Evolutionary conservation across 179 eudicot genomes (phyloP).

Genomic region (Drosera spatulata): DNA sequence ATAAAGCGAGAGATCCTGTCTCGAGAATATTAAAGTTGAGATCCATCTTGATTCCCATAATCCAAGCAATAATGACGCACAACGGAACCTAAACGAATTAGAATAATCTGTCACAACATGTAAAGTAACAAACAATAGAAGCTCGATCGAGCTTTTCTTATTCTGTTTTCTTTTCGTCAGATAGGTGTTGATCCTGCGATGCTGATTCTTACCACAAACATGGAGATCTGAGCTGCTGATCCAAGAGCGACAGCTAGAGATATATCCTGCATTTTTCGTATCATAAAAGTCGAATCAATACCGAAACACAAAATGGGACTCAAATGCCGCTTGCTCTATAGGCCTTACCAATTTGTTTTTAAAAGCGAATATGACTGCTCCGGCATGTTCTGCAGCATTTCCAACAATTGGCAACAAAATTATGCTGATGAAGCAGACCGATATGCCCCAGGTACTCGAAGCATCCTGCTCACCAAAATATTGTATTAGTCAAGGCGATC

Average conservation of each 20-base stretch:
- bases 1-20: constrained; percentile 53
- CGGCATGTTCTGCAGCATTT: constrained; percentile 96
- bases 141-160: too few relatives aligned
- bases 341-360: constrained; percentile 66
- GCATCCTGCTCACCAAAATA: constrained; percentile 41
- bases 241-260: constrained; percentile 89
- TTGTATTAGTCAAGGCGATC: too few relatives aligned
- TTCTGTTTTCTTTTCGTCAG: not conserved
- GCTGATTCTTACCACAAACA: constrained; percentile 65
- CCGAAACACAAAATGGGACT: constrained; percentile 75
- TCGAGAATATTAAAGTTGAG: constrained; percentile 63
- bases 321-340: constrained; percentile 74
- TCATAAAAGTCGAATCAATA: constrained; percentile 79
- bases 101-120: not conserved
- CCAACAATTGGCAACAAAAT: constrained; percentile 90
- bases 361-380: constrained; percentile 82
- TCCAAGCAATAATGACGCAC: constrained; percentile 68
- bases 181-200: not conserved
- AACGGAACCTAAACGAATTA: constrained; percentile 44
- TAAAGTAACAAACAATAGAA: too few relatives aligned
- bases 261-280: constrained; percentile 86
- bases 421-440: constrained; percentile 84
- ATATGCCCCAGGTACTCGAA: constrained; percentile 75
- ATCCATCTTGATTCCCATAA: constrained; percentile 59
- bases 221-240: constrained; percentile 84